Evolutionary conservation across 116 monocot species (phyloP).

Genomic region (Dioscorea cayenensis): DNA sequence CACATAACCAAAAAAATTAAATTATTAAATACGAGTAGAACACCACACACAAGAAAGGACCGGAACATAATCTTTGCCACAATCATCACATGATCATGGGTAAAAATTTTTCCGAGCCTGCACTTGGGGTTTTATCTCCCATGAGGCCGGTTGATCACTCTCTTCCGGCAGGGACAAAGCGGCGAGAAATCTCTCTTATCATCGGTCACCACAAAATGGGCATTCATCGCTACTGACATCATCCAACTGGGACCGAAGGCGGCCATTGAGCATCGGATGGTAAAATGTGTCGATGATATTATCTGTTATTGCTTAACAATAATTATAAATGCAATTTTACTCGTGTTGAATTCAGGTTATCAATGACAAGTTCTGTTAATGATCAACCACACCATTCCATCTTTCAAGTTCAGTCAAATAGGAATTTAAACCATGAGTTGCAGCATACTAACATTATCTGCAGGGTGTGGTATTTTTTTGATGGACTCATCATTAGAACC

Average conservation of each 20-base stretch:
- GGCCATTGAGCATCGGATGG: background rate
- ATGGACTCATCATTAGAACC: too few species aligned
- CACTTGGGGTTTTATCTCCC: constrained; percentile 66
- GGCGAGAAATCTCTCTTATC: constrained; percentile 77
- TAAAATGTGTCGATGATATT: background rate
- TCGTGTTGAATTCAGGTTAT: background rate
- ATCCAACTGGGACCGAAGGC: constrained; percentile 78
- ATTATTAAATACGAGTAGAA: too few species aligned
- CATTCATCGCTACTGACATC: constrained; percentile 92
- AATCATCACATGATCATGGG: constrained; percentile 76
- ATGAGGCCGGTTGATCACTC: constrained; percentile 53
- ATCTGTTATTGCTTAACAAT: background rate
- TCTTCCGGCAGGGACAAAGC: constrained; percentile 59
- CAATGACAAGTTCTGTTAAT: background rate
- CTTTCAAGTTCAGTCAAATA: too few species aligned
- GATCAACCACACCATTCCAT: too few species aligned
- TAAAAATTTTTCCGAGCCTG: constrained; percentile 51
- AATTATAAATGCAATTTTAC: background rate
- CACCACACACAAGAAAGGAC: too few species aligned
- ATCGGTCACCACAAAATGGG: constrained; percentile 93
- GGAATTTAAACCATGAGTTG: too few species aligned
- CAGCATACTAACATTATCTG: too few species aligned
- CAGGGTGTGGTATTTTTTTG: too few species aligned
- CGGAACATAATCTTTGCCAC: too few species aligned
- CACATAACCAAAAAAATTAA: too few species aligned